Evolutionary conservation across 257 asterid species (phyloP).

Genomic region (Salvia rosmarinus): DNA sequence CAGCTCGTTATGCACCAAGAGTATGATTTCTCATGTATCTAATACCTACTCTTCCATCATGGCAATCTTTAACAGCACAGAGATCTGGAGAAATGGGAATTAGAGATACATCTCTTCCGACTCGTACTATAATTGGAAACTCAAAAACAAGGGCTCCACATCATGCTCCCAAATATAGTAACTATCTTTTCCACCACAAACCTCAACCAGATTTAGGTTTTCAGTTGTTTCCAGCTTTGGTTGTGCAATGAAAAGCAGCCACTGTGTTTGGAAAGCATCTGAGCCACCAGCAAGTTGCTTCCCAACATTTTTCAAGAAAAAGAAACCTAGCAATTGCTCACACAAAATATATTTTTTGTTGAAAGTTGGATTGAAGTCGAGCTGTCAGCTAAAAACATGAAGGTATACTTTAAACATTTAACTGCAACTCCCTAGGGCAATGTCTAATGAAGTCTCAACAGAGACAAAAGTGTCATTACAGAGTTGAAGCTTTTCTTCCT

Average conservation of each 20-base stretch:
- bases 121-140: not conserved
- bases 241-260: not conserved
- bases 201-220: conserved; percentile 9
- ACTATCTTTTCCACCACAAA: conserved; percentile 17
- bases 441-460: not conserved
- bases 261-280: not conserved
- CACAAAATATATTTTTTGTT: too few relatives aligned
- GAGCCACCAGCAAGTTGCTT: not conserved
- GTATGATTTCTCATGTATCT: not conserved
- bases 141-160: conserved; percentile 19
- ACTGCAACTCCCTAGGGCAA: not conserved
- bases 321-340: too few relatives aligned
- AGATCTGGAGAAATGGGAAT: not conserved
- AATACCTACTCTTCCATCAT: not conserved
- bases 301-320: not conserved
- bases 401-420: not conserved
- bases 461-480: not conserved
- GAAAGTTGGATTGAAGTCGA: not conserved
- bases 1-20: not conserved
- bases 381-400: too few relatives aligned
- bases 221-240: conserved; percentile 4
- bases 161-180: conserved; percentile 9
- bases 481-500: not conserved
- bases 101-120: conserved; percentile 27
- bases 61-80: not conserved